Evolutionary conservation across 2,329 filamentous ascomycete species (phyloP).

Genomic region (Colletotrichum sp.): DNA sequence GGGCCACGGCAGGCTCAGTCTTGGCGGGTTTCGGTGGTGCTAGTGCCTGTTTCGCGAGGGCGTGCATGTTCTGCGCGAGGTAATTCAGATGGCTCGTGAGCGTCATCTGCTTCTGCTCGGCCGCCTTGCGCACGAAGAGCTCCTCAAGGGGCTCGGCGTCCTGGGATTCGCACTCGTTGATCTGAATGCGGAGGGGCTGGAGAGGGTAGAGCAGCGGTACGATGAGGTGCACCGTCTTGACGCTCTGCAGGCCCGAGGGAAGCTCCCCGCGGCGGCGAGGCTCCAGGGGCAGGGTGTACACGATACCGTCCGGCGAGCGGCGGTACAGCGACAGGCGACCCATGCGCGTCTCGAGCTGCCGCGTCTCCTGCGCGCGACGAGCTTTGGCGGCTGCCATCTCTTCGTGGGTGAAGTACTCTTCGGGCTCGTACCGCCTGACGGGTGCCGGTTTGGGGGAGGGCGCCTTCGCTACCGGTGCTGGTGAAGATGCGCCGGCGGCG

Average conservation of each 20-base stretch:
- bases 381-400: constrained; percentile 68
- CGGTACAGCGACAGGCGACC: constrained; percentile 70
- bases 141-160: constrained; percentile 69
- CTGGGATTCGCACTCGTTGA: constrained; percentile 65
- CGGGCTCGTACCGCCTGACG: constrained; percentile 40
- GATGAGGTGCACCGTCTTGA: constrained; percentile 70
- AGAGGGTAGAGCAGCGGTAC: constrained; percentile 77
- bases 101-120: constrained; percentile 62
- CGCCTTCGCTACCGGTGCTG: background rate
- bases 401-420: constrained; percentile 59
- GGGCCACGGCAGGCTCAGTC: constrained; percentile 17
- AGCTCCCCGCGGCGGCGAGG: constrained; percentile 66
- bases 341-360: constrained; percentile 78
- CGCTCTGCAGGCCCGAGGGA: constrained; percentile 61
- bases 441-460: background rate
- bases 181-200: constrained; percentile 67
- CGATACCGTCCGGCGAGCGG: constrained; percentile 71
- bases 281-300: constrained; percentile 74
- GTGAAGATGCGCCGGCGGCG: background rate
- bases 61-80: constrained; percentile 72
- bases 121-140: constrained; percentile 65
- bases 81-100: constrained; percentile 80
- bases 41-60: constrained; percentile 62
- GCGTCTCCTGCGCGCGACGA: constrained; percentile 67
- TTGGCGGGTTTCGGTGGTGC: constrained; percentile 19